A percentile compares a stretch with the other conserved stretches of the same genome.
These are phyloP conservation scores for Medicago ruthenica DNA, from an alignment of 306 rosid genomes.

Conservation along the genomic window DNA sequence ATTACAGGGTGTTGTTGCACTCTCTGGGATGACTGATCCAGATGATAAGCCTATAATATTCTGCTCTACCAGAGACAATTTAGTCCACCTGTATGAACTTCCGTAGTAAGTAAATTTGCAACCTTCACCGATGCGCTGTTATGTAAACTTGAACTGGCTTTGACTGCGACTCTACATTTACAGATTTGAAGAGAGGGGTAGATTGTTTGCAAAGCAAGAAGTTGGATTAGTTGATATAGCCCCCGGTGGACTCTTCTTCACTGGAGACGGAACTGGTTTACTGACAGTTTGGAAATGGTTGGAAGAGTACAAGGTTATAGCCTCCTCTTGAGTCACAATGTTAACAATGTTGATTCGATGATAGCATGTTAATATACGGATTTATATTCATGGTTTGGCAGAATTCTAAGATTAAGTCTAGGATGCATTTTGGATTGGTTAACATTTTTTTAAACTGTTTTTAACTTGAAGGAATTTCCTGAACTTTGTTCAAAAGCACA, in stretches of 20 bases:
- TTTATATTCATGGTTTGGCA: too few species aligned
- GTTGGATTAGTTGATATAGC: conserved; percentile 36
- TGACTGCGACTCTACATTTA: background rate
- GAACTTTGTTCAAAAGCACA: too few species aligned
- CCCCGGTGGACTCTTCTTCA: conserved; percentile 49
- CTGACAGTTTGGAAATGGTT: conserved; percentile 50
- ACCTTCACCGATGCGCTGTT: background rate
- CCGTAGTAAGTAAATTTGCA: conserved; percentile 51
- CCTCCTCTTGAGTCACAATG: conserved; percentile 15
- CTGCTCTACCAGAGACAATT: conserved; percentile 50
- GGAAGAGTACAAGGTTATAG: background rate
- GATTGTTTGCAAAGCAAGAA: conserved; percentile 47
- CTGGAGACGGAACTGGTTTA: conserved; percentile 51
- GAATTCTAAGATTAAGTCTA: too few species aligned
- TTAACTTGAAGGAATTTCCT: too few species aligned
- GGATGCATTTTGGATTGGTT: too few species aligned
- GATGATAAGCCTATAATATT: conserved; percentile 43
- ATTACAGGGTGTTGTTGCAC: conserved; percentile 50
- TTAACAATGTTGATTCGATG: background rate
- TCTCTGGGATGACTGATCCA: conserved; percentile 43
- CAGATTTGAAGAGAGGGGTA: conserved; percentile 53
- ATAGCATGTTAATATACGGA: too few species aligned
- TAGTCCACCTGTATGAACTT: conserved; percentile 47
- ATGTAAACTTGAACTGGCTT: background rate
- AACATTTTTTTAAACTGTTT: too few species aligned